Conservation (phyloP, 163 green algal genomes). For the Trebouxiophyceae sp. region DNA sequence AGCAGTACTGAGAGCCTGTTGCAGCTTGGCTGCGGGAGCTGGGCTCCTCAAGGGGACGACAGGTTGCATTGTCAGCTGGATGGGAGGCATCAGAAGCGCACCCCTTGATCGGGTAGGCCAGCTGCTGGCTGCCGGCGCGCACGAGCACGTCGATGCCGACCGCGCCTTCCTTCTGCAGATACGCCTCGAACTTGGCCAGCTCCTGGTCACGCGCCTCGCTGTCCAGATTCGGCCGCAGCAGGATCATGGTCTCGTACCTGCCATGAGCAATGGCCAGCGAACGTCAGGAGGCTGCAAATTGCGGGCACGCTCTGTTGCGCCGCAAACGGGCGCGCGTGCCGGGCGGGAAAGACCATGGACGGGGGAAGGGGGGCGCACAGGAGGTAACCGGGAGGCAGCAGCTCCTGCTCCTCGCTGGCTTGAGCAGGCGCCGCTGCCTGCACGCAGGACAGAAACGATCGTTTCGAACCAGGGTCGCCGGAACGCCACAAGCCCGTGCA, state of each 20-base stretch:
- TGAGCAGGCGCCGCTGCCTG: not conserved
- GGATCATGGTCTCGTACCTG: constrained; percentile 89
- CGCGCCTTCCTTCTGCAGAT: constrained; percentile 72
- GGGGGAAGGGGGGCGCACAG: too few species aligned
- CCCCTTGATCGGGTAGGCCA: constrained; percentile 84
- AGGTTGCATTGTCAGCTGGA: too few species aligned
- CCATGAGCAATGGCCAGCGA: not conserved
- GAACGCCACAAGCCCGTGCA: too few species aligned
- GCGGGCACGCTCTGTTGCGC: too few species aligned
- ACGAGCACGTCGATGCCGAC: constrained; percentile 67
- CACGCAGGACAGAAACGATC: not conserved
- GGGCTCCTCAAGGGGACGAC: too few species aligned
- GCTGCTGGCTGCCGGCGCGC: constrained; percentile 35
- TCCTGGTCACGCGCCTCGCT: constrained; percentile 78
- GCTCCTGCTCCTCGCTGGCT: not conserved
- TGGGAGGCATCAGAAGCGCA: constrained; percentile 3
- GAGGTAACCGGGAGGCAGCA: too few species aligned
- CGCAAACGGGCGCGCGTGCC: too few species aligned
- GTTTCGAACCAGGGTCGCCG: too few species aligned
- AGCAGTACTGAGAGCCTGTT: too few species aligned
- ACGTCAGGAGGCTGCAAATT: too few species aligned
- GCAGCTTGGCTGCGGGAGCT: too few species aligned
- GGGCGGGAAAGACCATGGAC: too few species aligned
- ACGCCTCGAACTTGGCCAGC: constrained; percentile 87
- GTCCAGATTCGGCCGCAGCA: constrained; percentile 65